phyloP scores from a whole-genome alignment of 2,329 filamentous ascomycete species.

The Paracorniculantispora psalliotae region DNA sequence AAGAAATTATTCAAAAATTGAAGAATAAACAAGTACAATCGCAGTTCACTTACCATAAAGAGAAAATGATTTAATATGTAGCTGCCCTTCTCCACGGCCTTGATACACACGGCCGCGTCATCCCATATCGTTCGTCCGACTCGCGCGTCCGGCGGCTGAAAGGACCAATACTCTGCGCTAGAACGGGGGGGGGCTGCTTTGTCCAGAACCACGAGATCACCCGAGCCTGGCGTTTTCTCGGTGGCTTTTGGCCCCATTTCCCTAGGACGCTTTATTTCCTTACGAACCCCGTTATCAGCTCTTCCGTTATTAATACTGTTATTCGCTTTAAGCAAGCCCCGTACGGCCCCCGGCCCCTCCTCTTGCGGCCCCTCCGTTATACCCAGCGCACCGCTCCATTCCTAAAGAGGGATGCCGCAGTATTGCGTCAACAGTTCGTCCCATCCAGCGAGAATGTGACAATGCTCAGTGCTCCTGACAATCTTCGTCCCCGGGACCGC shows the following conservation, averaged over 20 bases:
- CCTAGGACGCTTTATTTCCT: not conserved
- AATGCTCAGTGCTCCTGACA: not conserved
- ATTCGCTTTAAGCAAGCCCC: not conserved
- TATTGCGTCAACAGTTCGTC: slow-evolving; percentile 5
- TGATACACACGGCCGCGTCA: not conserved
- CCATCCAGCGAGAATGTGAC: not conserved
- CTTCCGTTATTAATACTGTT: not conserved
- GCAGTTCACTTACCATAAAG: not conserved
- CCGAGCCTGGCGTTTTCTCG: slow-evolving; percentile 1
- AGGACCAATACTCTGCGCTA: not conserved
- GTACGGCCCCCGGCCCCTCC: not conserved
- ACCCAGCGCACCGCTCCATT: not conserved
- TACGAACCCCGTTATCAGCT: not conserved
- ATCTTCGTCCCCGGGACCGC: not conserved
- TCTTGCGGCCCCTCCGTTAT: not conserved
- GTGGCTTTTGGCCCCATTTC: not conserved
- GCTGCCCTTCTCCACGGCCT: not conserved
- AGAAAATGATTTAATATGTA: not conserved
- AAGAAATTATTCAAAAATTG: not conserved
- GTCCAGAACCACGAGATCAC: slow-evolving; percentile 1
- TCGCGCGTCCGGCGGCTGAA: slow-evolving; percentile 3
- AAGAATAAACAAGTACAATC: not conserved
- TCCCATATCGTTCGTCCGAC: not conserved
- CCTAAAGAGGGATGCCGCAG: slow-evolving; percentile 7
- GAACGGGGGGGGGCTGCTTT: not conserved